Conservation (phyloP, 129 eudicot species). For the Flaveria trinervia region DNA sequence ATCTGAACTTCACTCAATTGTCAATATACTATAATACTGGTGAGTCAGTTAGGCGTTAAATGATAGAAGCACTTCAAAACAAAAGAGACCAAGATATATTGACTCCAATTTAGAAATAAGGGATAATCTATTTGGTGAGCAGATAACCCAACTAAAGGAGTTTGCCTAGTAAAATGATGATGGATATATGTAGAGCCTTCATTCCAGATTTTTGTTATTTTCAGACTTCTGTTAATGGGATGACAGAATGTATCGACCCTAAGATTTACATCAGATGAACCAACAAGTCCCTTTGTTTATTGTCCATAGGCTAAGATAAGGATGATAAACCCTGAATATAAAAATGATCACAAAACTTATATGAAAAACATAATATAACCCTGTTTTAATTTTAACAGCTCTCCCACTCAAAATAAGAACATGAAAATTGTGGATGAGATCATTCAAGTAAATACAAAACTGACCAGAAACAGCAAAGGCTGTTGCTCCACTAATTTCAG, state of each 20-base stretch:
- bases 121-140: too few relatives aligned
- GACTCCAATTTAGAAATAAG: neutral
- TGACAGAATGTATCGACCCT: neutral
- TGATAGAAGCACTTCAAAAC: neutral
- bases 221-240: neutral
- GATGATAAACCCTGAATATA: neutral
- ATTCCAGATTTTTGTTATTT: neutral
- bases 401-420: neutral
- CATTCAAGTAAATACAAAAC: conserved; percentile 22
- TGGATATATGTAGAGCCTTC: neutral
- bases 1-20: neutral
- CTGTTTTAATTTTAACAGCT: conserved; percentile 13
- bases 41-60: too few relatives aligned
- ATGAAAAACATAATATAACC: neutral
- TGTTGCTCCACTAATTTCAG: conserved; percentile 72
- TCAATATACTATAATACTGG: too few relatives aligned
- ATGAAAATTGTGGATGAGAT: neutral
- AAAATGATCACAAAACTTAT: neutral
- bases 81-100: neutral
- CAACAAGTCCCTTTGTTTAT: conserved; percentile 1
- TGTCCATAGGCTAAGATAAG: neutral
- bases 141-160: too few relatives aligned
- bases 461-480: conserved; percentile 89
- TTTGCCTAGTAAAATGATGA: neutral
- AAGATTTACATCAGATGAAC: neutral